Conservation (phyloP, 140 eudicot species). For the Ambrosia hybrid region DNA sequence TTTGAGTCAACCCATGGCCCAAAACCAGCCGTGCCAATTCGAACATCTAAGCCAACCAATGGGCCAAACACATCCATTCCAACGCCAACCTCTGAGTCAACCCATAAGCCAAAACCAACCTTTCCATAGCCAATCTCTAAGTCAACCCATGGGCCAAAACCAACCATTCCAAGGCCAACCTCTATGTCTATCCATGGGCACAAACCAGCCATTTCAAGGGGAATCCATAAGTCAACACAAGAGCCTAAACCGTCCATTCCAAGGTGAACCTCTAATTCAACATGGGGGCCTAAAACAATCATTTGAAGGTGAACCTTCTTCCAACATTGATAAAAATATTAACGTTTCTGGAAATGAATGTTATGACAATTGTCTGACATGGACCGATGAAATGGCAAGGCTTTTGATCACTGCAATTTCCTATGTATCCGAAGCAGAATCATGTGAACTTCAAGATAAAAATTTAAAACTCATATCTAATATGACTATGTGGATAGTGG, state of each 20-base stretch:
- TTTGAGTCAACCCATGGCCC: background rate
- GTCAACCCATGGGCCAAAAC: background rate
- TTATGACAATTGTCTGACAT: constrained; percentile 11
- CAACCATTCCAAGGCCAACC: background rate
- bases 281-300: background rate
- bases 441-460: background rate
- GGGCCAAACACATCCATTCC: background rate
- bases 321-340: background rate
- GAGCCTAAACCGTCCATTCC: background rate
- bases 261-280: background rate
- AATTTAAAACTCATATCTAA: background rate
- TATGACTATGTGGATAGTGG: constrained; percentile 40
- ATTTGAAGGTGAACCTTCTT: background rate
- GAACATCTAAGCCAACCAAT: background rate
- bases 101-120: background rate
- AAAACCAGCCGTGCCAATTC: background rate
- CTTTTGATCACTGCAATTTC: constrained; percentile 42
- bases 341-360: background rate
- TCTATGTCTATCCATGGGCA: background rate
- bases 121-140: background rate
- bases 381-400: constrained; percentile 41
- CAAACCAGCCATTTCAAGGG: background rate
- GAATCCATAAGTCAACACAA: background rate
- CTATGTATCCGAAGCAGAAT: constrained; percentile 24
- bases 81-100: background rate